These are phyloP conservation scores for Nemania abortiva DNA, from an alignment of 2,329 filamentous ascomycete species.

Conservation along the genomic window DNA sequence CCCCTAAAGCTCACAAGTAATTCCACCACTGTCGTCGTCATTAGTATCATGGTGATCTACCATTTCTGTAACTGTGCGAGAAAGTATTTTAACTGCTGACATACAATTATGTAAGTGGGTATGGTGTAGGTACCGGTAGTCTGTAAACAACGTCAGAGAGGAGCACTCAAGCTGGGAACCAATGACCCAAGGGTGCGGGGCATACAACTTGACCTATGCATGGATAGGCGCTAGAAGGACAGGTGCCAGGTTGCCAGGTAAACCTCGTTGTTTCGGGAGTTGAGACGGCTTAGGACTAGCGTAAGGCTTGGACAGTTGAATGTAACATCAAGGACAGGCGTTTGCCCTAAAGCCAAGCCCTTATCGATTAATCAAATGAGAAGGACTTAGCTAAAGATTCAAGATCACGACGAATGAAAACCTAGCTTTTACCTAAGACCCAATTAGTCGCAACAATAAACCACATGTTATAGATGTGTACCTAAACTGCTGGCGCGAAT, in stretches of 20 bases:
- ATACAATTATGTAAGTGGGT: conserved; percentile 11
- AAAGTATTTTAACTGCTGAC: not conserved
- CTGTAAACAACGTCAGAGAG: conserved; percentile 1
- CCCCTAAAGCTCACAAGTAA: not conserved
- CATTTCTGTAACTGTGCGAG: not conserved
- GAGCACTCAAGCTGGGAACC: not conserved
- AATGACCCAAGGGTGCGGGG: conserved; percentile 7
- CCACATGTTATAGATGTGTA: not conserved
- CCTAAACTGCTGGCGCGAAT: not conserved
- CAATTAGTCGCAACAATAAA: not conserved
- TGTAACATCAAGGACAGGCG: conserved; percentile 16
- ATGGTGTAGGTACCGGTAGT: not conserved
- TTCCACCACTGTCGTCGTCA: not conserved
- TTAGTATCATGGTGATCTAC: not conserved
- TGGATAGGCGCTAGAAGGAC: no score
- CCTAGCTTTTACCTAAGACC: not conserved
- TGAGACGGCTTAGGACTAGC: conserved; percentile 21
- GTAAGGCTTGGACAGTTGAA: conserved; percentile 24
- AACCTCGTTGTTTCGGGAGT: conserved; percentile 24
- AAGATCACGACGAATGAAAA: not conserved
- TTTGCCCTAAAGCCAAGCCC: conserved; percentile 10
- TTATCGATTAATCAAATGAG: not conserved
- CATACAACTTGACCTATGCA: not conserved
- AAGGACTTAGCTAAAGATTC: not conserved
- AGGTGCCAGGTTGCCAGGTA: no score